Evolutionary conservation across 371 early-diverging fungal genomes (phyloP).

Genomic region (Aphelidium insulamus): DNA sequence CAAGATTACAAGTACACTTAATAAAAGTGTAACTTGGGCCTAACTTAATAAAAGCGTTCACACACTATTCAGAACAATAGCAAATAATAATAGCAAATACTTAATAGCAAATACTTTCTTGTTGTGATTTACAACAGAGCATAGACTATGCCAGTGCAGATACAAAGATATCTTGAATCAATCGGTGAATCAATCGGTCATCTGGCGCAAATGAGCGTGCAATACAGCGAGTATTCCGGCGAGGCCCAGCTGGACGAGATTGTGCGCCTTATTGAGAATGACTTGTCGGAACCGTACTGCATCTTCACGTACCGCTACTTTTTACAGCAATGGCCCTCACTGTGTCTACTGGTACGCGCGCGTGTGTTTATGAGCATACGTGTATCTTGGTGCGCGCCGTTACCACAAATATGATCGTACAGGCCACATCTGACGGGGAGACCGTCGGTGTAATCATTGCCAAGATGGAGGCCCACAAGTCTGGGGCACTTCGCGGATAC

Average conservation of each 20-base stretch:
- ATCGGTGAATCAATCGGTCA: no score
- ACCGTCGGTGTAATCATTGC: constrained; percentile 74
- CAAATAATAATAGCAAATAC: no score
- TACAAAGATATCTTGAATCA: no score
- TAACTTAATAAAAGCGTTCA: no score
- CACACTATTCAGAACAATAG: no score
- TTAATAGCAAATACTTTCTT: no score
- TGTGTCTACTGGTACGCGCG: constrained; percentile 50
- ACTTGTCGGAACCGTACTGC: constrained; percentile 86
- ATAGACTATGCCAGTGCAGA: no score
- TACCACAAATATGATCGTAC: background rate
- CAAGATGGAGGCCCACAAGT: constrained; percentile 53
- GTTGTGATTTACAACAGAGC: no score
- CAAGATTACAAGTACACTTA: no score
- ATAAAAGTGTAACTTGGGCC: no score
- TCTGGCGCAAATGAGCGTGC: no score
- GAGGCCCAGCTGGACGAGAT: constrained; percentile 49
- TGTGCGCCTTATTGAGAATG: constrained; percentile 56
- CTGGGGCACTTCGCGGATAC: constrained; percentile 46
- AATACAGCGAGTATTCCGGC: constrained; percentile 28
- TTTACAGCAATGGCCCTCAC: constrained; percentile 63
- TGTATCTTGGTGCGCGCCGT: background rate
- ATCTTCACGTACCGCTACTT: constrained; percentile 95
- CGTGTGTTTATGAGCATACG: background rate
- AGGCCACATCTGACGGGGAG: constrained; percentile 33